Evolutionary conservation across 2,329 filamentous ascomycete species (phyloP), one percentile per base, ranked within the genome.

Genomic region (Eutypa lata): DNA sequence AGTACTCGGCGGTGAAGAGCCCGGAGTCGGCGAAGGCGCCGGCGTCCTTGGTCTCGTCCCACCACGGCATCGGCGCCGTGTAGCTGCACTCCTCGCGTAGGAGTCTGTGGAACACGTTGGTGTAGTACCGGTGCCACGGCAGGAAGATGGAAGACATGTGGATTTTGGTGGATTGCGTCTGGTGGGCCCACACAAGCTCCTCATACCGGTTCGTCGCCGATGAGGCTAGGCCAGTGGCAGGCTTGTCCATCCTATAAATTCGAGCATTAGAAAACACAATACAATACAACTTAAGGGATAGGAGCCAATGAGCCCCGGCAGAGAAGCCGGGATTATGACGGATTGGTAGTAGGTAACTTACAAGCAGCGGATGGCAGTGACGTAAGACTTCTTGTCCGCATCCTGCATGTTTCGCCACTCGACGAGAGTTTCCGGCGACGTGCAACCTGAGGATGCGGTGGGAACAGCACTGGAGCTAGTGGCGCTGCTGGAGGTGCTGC

Each of bases 41-140:
- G 43, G 66, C 63, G 60, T 66, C 68, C 51, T 64, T 63, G 60
- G 65, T 68, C 65, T 69, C 66, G 43, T 69, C 66, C 66, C 66
- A 69, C 66, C 66, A 69, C 22, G 63, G 58, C 53, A 69, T 60
- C n/a, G 65, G 61, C 22, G 62, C 45, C 58, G 65, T 56, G 54
- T 67, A 69, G 35, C 63, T 64, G 43, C 66, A 69, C 58, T 69
- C 66, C 45, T 65, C 61, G 43, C 66, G 66, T 11, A 69, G 57
- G n/a, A 65, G 50, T 55, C 67, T 64, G 55, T 67, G 65, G 42
- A 66, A 62, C 21, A 61, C 59, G 62, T 64, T 67, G 13, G 63
- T 56, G 57, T 61, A 69, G 61, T 69, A 69, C 2, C 66, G 65
- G 53, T 69, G 66, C 66, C 66, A 69, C 22, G 68, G 37, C 2